phyloP scores from a whole-genome alignment of 768 basidiomycete species.

The Boletus vinaceobasis region DNA sequence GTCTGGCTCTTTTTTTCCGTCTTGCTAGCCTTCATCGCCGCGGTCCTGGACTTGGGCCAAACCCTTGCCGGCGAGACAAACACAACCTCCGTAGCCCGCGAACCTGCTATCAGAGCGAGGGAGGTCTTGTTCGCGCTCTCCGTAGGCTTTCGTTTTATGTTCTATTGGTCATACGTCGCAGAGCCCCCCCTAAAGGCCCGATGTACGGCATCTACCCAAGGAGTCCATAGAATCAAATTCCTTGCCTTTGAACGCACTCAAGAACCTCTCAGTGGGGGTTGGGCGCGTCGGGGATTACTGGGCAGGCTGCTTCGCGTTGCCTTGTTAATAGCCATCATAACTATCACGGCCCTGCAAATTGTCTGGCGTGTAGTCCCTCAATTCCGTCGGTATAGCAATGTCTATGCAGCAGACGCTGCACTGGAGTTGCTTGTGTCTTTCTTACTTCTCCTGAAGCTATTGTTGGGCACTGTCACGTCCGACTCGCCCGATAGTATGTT shows the following conservation, averaged over 20 bases:
- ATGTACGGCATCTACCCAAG: constrained; percentile 28
- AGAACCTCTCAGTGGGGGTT: constrained; percentile 53
- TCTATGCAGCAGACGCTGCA: constrained; percentile 58
- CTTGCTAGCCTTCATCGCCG: constrained; percentile 58
- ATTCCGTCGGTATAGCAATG: constrained; percentile 37
- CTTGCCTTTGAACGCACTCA: constrained; percentile 14
- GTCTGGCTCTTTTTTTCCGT: constrained; percentile 55
- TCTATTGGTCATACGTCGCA: constrained; percentile 66
- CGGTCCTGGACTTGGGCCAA: constrained; percentile 60
- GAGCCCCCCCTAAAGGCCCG: constrained; percentile 43
- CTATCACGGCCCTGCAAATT: constrained; percentile 56
- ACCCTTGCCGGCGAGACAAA: constrained; percentile 41
- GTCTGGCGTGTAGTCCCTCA: constrained; percentile 52
- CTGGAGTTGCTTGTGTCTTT: constrained; percentile 57
- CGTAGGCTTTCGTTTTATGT: constrained; percentile 57
- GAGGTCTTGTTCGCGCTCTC: constrained; percentile 60
- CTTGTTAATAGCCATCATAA: constrained; percentile 43
- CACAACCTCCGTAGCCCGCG: constrained; percentile 13
- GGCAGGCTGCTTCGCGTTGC: constrained; percentile 53
- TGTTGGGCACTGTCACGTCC: constrained; percentile 50
- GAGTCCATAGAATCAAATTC: constrained; percentile 11
- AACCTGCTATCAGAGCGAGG: constrained; percentile 46
- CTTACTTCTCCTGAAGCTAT: constrained; percentile 59
- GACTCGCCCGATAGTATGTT: constrained; percentile 36
- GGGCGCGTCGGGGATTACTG: constrained; percentile 60